Percentiles rank a stretch among this genome's conserved stretches.
phyloP scores from a whole-genome alignment of 306 rosid genomes.

The Rubus parviflorus region DNA sequence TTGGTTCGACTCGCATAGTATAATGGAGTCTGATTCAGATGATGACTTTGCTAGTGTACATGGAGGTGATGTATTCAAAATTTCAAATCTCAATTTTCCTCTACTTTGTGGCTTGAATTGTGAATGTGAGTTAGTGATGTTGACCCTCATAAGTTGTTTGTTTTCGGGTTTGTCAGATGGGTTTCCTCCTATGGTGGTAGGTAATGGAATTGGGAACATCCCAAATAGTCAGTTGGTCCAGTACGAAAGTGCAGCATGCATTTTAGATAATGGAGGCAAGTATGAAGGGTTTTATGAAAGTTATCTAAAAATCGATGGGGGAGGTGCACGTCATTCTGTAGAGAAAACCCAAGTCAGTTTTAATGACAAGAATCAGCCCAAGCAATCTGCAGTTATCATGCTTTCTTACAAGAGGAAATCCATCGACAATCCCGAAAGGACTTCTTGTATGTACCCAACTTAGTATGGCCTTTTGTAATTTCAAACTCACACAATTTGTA shows the following conservation, averaged over 20 bases:
- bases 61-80: conserved; percentile 69
- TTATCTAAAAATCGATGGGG: conserved; percentile 59
- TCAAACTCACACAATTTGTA: neutral
- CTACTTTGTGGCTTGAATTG: conserved; percentile 6
- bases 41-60: conserved; percentile 84
- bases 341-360: conserved; percentile 55
- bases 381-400: conserved; percentile 72
- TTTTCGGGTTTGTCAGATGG: conserved; percentile 51
- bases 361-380: conserved; percentile 43
- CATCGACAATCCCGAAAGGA: conserved; percentile 47
- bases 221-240: conserved; percentile 60
- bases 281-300: conserved; percentile 78
- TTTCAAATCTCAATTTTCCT: conserved; percentile 14
- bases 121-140: neutral
- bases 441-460: conserved; percentile 47
- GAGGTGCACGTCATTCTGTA: conserved; percentile 34
- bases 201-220: conserved; percentile 51
- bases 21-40: conserved; percentile 79
- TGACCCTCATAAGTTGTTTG: conserved; percentile 7
- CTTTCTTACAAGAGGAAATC: conserved; percentile 69
- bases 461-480: neutral
- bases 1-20: conserved; percentile 86
- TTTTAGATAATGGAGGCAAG: conserved; percentile 53
- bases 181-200: conserved; percentile 40
- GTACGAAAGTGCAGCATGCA: conserved; percentile 68